Conservation (phyloP, 306 rosid species). For the Citrullus amarus region DNA sequence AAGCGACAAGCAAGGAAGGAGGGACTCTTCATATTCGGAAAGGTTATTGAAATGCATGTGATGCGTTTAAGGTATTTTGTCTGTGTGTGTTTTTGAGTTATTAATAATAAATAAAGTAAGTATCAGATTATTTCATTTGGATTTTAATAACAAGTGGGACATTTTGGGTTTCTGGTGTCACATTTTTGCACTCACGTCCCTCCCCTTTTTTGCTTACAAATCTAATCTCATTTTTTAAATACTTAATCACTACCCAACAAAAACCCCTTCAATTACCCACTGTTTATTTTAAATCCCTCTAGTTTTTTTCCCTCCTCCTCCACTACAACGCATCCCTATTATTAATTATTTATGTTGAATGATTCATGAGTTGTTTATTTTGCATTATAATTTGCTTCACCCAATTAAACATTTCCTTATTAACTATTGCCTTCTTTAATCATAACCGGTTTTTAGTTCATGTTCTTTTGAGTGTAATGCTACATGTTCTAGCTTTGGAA, state of each 20-base stretch:
- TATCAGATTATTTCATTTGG: background rate
- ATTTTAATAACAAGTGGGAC: background rate
- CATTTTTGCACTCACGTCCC: background rate
- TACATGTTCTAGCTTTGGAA: no score
- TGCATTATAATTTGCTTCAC: background rate
- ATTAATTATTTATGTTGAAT: background rate
- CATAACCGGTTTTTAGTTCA: no score
- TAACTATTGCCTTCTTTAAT: no score
- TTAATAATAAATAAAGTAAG: background rate
- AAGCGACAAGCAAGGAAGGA: background rate
- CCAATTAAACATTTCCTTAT: no score
- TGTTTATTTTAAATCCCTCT: background rate
- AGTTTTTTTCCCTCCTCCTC: background rate
- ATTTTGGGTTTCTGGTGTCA: background rate
- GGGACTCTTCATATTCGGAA: slow-evolving; percentile 7
- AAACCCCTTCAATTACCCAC: background rate
- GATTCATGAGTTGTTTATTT: background rate
- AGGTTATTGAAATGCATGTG: slow-evolving; percentile 10
- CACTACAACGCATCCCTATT: background rate
- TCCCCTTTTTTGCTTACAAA: background rate
- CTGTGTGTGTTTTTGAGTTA: background rate
- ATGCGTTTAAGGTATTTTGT: slow-evolving; percentile 5
- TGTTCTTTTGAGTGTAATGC: no score
- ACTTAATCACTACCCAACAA: background rate
- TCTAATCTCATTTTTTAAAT: background rate